Evolutionary conservation across 306 rosid species (phyloP).

Genomic region (Ormosia semicastrata): DNA sequence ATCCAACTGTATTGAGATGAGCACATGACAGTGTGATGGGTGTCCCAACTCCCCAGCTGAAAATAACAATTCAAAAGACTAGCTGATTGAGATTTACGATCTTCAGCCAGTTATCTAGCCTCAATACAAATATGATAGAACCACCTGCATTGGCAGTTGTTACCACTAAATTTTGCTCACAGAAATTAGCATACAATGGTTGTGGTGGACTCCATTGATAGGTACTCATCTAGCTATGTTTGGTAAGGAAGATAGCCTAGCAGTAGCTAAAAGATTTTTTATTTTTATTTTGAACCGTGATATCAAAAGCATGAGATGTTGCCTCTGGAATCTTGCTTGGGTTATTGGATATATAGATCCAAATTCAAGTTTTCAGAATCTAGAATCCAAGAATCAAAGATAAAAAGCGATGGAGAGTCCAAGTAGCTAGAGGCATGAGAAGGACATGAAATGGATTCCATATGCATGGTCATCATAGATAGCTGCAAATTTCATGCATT

Average conservation of each 20-base stretch:
- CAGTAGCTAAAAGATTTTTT: neutral
- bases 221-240: constrained; percentile 23
- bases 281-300: neutral
- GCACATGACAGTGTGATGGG: constrained; percentile 23
- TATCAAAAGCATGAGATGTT: constrained; percentile 14
- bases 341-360: constrained; percentile 7
- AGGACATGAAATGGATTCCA: constrained; percentile 20
- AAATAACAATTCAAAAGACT: constrained; percentile 35
- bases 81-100: constrained; percentile 25
- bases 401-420: neutral
- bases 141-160: constrained; percentile 27
- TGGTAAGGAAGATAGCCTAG: constrained; percentile 11
- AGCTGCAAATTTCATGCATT: neutral
- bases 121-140: constrained; percentile 22
- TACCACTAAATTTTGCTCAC: constrained; percentile 25
- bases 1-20: neutral
- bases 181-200: constrained; percentile 17
- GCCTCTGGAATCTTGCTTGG: constrained; percentile 25
- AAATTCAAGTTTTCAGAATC: constrained; percentile 11
- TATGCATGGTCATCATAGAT: neutral
- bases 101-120: neutral
- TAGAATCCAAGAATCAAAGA: constrained; percentile 16
- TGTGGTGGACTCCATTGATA: constrained; percentile 33
- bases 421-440: neutral
- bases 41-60: constrained; percentile 42